Evolutionary conservation across 768 basidiomycete genomes (phyloP).

Genomic region (Suillus ampliporus): DNA sequence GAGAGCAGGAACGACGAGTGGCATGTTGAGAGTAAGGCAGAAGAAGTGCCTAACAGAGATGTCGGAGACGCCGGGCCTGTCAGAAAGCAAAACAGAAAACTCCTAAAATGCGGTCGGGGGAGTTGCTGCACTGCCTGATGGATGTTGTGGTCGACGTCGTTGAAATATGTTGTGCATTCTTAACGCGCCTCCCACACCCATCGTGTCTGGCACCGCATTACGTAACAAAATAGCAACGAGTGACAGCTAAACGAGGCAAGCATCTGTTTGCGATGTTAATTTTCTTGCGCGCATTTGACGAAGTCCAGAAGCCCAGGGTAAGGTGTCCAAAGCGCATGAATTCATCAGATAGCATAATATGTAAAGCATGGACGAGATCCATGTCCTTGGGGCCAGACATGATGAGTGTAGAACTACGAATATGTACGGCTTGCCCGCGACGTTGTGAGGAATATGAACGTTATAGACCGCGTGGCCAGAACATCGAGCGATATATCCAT

Average conservation of each 20-base stretch:
- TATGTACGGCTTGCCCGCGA: background rate
- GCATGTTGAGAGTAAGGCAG: constrained; percentile 49
- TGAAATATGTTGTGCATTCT: constrained; percentile 4
- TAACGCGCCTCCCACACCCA: constrained; percentile 13
- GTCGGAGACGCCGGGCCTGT: constrained; percentile 5
- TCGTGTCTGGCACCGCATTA: constrained; percentile 25
- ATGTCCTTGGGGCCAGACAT: background rate
- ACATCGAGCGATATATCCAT: background rate
- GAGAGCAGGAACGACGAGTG: constrained; percentile 68
- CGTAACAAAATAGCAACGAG: constrained; percentile 19
- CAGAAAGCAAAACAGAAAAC: constrained; percentile 6
- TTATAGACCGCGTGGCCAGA: background rate
- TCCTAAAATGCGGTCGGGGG: constrained; percentile 12
- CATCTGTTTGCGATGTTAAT: background rate
- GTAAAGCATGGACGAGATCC: background rate
- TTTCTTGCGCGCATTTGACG: background rate
- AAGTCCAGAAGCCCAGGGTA: background rate
- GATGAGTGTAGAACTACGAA: background rate
- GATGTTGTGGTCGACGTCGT: constrained; percentile 21
- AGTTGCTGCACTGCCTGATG: constrained; percentile 12
- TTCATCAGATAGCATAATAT: background rate
- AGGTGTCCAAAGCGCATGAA: background rate
- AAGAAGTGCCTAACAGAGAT: constrained; percentile 16
- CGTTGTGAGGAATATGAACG: background rate
- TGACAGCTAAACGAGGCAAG: background rate